These are phyloP conservation scores for Ophiostoma sp. DNA, from an alignment of 2,329 filamentous ascomycete species.

Conservation along the genomic window DNA sequence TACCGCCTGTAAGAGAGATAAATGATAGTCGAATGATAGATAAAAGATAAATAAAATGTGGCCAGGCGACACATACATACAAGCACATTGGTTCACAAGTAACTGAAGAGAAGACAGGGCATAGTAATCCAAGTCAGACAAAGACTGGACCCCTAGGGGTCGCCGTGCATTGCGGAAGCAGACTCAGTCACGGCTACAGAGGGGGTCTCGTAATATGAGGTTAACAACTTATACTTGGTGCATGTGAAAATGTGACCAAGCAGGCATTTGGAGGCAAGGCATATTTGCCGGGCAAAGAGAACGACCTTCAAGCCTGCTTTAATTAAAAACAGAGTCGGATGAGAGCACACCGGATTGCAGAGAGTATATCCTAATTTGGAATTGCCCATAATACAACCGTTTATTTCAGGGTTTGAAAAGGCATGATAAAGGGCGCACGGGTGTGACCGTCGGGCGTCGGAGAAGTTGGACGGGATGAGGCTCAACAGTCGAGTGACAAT, in stretches of 20 bases:
- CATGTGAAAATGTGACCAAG: background rate
- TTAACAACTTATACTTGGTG: background rate
- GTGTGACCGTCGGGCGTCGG: background rate
- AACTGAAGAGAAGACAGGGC: background rate
- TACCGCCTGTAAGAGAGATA: background rate
- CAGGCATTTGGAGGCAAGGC: background rate
- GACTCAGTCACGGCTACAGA: background rate
- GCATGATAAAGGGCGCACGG: background rate
- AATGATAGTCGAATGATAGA: background rate
- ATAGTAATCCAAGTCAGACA: background rate
- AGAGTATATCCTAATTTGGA: background rate
- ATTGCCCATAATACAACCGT: too few species aligned
- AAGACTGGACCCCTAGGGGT: constrained; percentile 11
- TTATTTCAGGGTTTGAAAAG: background rate
- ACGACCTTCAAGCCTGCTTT: background rate
- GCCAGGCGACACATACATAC: background rate
- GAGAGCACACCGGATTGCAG: background rate
- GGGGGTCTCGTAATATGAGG: background rate
- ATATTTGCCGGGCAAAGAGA: background rate
- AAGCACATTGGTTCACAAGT: background rate
- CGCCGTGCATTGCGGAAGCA: background rate
- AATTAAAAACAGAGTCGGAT: background rate
- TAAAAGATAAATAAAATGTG: background rate
- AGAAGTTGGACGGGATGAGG: background rate
- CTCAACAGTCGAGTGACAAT: background rate